These are phyloP conservation scores for Volvariella volvacea DNA, from an alignment of 1,284 basidiomycete species.

Conservation along the genomic window DNA sequence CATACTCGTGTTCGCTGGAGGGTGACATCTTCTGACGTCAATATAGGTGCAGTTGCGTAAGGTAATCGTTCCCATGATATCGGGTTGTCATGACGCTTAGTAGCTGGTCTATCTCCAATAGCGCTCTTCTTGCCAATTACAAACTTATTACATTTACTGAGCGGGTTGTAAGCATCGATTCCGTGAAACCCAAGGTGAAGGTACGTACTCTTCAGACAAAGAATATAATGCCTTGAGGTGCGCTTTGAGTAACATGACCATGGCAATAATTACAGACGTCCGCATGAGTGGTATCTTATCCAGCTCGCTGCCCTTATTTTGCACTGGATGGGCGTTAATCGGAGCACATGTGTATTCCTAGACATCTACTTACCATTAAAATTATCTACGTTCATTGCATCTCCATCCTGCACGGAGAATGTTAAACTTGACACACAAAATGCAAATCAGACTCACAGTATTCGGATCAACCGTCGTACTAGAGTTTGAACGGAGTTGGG, in stretches of 20 bases:
- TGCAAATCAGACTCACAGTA: too few species aligned
- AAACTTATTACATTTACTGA: slow-evolving; percentile 85
- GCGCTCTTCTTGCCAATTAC: slow-evolving; percentile 80
- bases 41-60: slow-evolving; percentile 51
- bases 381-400: too few species aligned
- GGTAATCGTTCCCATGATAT: slow-evolving; percentile 69
- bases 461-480: slow-evolving; percentile 8
- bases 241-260: slow-evolving; percentile 80
- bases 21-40: slow-evolving; percentile 51
- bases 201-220: slow-evolving; percentile 77
- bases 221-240: slow-evolving; percentile 78
- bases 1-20: slow-evolving; percentile 54
- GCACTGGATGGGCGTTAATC: too few species aligned
- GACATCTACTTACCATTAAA: too few species aligned
- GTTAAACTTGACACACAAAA: too few species aligned
- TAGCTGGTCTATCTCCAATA: slow-evolving; percentile 74
- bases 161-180: slow-evolving; percentile 1
- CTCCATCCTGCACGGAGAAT: too few species aligned
- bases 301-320: neutral
- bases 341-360: too few species aligned
- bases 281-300: slow-evolving; percentile 37
- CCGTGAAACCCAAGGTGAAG: slow-evolving; percentile 4
- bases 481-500: slow-evolving; percentile 38
- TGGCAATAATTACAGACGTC: slow-evolving; percentile 68
- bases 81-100: slow-evolving; percentile 51